Percentiles rank a stretch among this genome's conserved stretches.
Evolutionary conservation across 2,329 filamentous ascomycete species (phyloP).

Genomic region (Colletotrichum falcatum): DNA sequence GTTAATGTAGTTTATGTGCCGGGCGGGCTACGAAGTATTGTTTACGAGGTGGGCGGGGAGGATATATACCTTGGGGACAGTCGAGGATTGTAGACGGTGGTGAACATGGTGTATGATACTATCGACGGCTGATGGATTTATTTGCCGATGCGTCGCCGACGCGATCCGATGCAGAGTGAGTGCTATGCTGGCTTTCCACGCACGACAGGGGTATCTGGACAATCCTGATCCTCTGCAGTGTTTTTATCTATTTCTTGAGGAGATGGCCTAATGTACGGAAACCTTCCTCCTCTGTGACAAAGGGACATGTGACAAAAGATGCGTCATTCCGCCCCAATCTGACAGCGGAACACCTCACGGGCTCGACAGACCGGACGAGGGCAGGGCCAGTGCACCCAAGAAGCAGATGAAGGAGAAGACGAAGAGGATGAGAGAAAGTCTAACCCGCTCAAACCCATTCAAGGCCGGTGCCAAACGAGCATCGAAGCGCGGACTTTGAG

Average conservation of each 20-base stretch:
- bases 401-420: not conserved
- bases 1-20: too few relatives aligned
- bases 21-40: too few relatives aligned
- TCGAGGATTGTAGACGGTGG: not conserved
- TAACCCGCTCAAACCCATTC: not conserved
- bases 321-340: not conserved
- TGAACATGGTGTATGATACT: not conserved
- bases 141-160: too few relatives aligned
- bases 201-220: too few relatives aligned
- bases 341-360: not conserved
- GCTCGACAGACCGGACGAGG: not conserved
- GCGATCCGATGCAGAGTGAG: too few relatives aligned
- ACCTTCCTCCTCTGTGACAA: not conserved
- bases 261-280: too few relatives aligned
- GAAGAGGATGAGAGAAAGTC: not conserved
- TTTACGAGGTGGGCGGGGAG: too few relatives aligned
- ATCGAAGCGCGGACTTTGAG: conserved; percentile 13
- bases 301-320: not conserved
- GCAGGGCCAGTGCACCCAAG: not conserved
- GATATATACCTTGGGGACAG: not conserved
- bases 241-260: too few relatives aligned
- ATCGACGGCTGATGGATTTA: not conserved
- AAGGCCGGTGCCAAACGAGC: conserved; percentile 30
- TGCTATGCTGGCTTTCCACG: too few relatives aligned
- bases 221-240: too few relatives aligned